Percentiles rank a stretch among this genome's conserved stretches.
Evolutionary conservation across 1,284 basidiomycete species (phyloP).

Genomic region (Puccinia hordei): DNA sequence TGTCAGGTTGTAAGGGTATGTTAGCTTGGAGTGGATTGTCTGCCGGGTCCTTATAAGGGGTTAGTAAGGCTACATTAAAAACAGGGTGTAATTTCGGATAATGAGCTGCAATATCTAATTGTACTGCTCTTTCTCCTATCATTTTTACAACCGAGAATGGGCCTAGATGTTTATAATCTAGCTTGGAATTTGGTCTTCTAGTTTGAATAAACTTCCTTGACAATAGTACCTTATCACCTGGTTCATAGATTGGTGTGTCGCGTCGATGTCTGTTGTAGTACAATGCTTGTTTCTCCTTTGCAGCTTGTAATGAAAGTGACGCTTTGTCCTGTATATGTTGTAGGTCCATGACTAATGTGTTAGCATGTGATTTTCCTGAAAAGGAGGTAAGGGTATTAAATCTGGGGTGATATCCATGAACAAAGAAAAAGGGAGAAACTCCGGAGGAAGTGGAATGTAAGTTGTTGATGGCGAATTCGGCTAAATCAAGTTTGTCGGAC

Average conservation of each 20-base stretch:
- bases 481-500: conserved; percentile 53
- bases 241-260: not conserved
- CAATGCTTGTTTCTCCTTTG: not conserved
- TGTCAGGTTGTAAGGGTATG: no score
- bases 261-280: no score
- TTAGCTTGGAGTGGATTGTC: no score
- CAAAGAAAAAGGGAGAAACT: conserved; percentile 60
- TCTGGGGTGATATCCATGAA: not conserved
- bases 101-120: not conserved
- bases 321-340: not conserved
- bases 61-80: no score
- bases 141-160: conserved; percentile 3
- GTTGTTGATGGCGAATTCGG: conserved; percentile 61
- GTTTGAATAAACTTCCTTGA: conserved; percentile 1
- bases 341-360: not conserved
- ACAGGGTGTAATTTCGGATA: conserved; percentile 24
- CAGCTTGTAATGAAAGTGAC: not conserved
- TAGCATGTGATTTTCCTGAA: not conserved
- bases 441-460: conserved; percentile 57
- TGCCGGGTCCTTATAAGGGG: no score
- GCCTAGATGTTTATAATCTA: conserved; percentile 16
- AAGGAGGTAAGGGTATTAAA: not conserved
- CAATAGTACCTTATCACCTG: conserved; percentile 1
- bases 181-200: not conserved
- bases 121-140: conserved; percentile 6